Evolutionary conservation across 768 basidiomycete genomes (phyloP).

Genomic region (Termitomyces sp.): DNA sequence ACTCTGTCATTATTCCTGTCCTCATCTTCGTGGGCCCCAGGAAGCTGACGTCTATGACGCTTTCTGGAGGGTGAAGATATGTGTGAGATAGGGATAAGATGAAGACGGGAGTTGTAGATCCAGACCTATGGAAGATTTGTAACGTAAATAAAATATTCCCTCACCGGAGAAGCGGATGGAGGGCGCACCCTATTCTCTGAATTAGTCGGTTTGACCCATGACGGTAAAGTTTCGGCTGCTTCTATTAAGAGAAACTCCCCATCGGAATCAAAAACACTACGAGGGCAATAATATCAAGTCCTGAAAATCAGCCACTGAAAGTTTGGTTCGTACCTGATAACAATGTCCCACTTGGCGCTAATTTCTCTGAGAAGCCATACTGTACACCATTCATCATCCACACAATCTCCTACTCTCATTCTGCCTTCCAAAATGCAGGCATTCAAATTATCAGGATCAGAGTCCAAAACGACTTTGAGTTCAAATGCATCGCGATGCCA

Average conservation of each 20-base stretch:
- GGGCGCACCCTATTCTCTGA: constrained; percentile 85
- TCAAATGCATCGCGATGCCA: constrained; percentile 88
- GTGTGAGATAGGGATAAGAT: constrained; percentile 80
- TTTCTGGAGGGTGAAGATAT: constrained; percentile 61
- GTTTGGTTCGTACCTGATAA: constrained; percentile 54
- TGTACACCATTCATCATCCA: constrained; percentile 98
- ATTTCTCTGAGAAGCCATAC: constrained; percentile 86
- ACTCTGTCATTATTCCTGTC: constrained; percentile 31
- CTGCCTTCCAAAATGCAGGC: constrained; percentile 70
- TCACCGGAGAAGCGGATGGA: constrained; percentile 24
- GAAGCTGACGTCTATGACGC: constrained; percentile 38
- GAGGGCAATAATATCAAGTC: constrained; percentile 2
- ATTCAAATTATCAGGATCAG: constrained; percentile 27
- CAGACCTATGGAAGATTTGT: constrained; percentile 63
- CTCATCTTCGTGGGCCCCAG: constrained; percentile 43
- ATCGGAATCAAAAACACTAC: constrained; percentile 79
- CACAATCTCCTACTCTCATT: constrained; percentile 90
- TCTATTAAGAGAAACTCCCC: constrained; percentile 97
- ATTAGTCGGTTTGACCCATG: constrained; percentile 89
- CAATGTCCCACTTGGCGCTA: constrained; percentile 72
- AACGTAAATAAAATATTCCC: constrained; percentile 23
- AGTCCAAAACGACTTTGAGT: constrained; percentile 54
- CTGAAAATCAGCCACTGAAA: background rate
- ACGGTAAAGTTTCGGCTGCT: constrained; percentile 83
- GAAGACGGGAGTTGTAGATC: constrained; percentile 78